Conservation (phyloP, 768 basidiomycete genomes). For the Kwoniella newhampshirensis region DNA sequence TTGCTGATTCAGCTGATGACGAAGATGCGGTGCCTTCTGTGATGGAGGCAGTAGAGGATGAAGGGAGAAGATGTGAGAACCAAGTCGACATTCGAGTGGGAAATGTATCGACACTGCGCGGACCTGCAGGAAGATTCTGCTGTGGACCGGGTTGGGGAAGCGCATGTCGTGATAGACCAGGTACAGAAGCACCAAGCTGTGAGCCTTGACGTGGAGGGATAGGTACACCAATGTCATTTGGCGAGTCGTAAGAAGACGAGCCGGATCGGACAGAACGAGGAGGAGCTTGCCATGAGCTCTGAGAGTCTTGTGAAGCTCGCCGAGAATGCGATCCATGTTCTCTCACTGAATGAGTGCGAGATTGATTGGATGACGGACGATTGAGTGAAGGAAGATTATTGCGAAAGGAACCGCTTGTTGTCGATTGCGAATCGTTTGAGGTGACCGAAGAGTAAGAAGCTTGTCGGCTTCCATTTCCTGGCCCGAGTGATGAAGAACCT, state of each 20-base stretch:
- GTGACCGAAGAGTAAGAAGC: slow-evolving; percentile 39
- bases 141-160: slow-evolving; percentile 31
- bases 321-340: slow-evolving; percentile 20
- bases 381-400: slow-evolving; percentile 16
- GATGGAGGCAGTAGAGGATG: slow-evolving; percentile 21
- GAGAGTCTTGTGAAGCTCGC: slow-evolving; percentile 39
- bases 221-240: slow-evolving; percentile 21
- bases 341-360: slow-evolving; percentile 10
- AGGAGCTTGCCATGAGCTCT: slow-evolving; percentile 25
- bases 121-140: background rate
- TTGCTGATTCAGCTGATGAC: slow-evolving; percentile 13
- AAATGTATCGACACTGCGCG: slow-evolving; percentile 23
- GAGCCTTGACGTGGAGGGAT: slow-evolving; percentile 31
- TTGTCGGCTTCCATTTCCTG: slow-evolving; percentile 23
- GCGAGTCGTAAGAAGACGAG: slow-evolving; percentile 27
- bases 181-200: slow-evolving; percentile 40
- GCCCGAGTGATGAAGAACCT: slow-evolving; percentile 11
- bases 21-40: slow-evolving; percentile 12
- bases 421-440: slow-evolving; percentile 24
- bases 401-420: slow-evolving; percentile 5
- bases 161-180: slow-evolving; percentile 30
- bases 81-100: slow-evolving; percentile 47
- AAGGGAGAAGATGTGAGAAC: slow-evolving; percentile 48
- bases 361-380: slow-evolving; percentile 11
- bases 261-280: slow-evolving; percentile 25